Evolutionary conservation across 768 basidiomycete genomes (phyloP), one percentile per base, ranked within the genome.

Genomic region (Lactarius indigo): DNA sequence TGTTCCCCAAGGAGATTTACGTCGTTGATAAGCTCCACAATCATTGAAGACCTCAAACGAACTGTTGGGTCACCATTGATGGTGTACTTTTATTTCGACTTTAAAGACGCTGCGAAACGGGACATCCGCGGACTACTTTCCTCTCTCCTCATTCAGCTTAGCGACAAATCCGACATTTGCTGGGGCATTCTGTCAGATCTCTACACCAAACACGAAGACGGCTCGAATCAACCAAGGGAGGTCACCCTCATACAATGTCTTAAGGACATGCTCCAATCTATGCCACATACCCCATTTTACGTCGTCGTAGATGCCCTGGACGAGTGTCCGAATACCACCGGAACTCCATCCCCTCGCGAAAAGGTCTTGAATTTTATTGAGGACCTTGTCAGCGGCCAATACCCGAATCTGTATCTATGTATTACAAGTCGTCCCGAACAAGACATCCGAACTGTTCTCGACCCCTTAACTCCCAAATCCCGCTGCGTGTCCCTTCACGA

Each of bases 391-490:
- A 20, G 13, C 18, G 20, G 26, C 12, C 35, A 42, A 3, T 35
- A 55, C 33, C 13, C 62, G 9, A 44, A 63, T 33, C 20, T 63
- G 15, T 47, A 33, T 31, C 20, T 64, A 1, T 64, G 63, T 23
- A 15, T 64, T 18, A 64, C 63, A 8, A 64, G 63, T 57, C 56
- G 63, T 15, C 56, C 63, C n/a, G 63, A 63, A 18, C 54, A 57
- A 30, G 62, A 63, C 20, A 63, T 63, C 0, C 26, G 20, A 30
- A 12, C 15, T 18, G n/a, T 57, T 17, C 56, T 64, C n/a, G 20
- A 42, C n/a, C 63, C 28, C n/a, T 10, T 56, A 23, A 42, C 56
- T 23, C 10, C 56, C n/a, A 20, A 18, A 12, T n/a, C 31, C 13
- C 42, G 12, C n/a, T 42, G n/a, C 20, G 31, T 64, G 1, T 57